A percentile compares a stretch with the other conserved stretches of the same genome.
These are phyloP conservation scores for Adansonia madagascariensis DNA, from an alignment of 441 rosid species.

Conservation along the genomic window DNA sequence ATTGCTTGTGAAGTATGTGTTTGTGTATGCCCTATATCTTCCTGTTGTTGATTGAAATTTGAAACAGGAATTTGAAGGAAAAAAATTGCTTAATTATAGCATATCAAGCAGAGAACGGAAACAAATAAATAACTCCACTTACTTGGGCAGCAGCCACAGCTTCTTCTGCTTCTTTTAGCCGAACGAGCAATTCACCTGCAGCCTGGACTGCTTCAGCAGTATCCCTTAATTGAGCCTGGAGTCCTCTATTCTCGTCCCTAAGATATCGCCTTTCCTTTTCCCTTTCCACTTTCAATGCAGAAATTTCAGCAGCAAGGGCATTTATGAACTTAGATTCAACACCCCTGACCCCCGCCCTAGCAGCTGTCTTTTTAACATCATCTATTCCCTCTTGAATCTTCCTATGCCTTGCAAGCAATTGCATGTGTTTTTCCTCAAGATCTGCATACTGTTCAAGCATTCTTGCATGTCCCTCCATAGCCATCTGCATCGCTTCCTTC, in stretches of 20 bases:
- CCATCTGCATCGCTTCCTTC: constrained; percentile 92
- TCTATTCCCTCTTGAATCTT: constrained; percentile 90
- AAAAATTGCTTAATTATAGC: not conserved
- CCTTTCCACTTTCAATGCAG: constrained; percentile 79
- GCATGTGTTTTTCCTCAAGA: constrained; percentile 93
- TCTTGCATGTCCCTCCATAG: constrained; percentile 93
- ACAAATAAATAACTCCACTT: constrained; percentile 20
- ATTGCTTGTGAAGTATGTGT: not conserved
- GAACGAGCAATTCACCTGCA: constrained; percentile 91
- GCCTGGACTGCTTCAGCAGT: constrained; percentile 99
- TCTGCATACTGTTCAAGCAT: constrained; percentile 98
- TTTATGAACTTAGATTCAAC: constrained; percentile 93
- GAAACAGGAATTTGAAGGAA: not conserved
- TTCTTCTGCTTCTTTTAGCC: constrained; percentile 96
- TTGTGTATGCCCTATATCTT: not conserved
- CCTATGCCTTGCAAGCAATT: constrained; percentile 88
- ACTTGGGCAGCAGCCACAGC: constrained; percentile 77
- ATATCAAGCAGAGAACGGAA: not conserved
- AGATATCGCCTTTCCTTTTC: constrained; percentile 85
- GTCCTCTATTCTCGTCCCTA: constrained; percentile 88
- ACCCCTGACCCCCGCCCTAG: constrained; percentile 91
- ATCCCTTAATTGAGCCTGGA: constrained; percentile 86
- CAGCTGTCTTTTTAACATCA: constrained; percentile 91
- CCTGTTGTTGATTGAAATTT: not conserved
- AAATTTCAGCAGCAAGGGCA: constrained; percentile 90